Evolutionary conservation across 768 basidiomycete species (phyloP).

Genomic region (Kwoniella heveanensis): DNA sequence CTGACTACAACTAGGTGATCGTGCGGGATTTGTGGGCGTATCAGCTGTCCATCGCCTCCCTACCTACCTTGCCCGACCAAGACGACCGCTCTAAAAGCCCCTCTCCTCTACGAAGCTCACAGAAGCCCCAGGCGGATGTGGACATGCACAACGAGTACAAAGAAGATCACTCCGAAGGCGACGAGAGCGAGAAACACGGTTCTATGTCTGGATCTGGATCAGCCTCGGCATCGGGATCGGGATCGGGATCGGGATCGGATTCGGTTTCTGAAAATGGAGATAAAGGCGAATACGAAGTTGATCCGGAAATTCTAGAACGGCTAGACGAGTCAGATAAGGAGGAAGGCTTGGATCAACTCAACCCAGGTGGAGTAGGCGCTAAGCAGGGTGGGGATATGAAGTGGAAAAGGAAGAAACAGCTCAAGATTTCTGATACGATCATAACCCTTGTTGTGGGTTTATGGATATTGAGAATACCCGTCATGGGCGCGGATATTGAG

Average conservation of each 20-base stretch:
- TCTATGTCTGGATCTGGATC: too few relatives aligned
- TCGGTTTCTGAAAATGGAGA: neutral
- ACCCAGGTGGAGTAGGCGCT: neutral
- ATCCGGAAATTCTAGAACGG: constrained; percentile 34
- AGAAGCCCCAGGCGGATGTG: constrained; percentile 11
- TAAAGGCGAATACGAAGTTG: constrained; percentile 8
- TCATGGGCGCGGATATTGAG: constrained; percentile 73
- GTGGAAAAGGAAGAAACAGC: constrained; percentile 26
- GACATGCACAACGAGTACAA: constrained; percentile 33
- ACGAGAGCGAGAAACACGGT: constrained; percentile 21
- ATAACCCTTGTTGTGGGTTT: constrained; percentile 73
- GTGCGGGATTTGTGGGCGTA: constrained; percentile 54
- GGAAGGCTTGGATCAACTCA: constrained; percentile 7
- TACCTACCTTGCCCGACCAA: constrained; percentile 31
- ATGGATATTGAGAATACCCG: constrained; percentile 77
- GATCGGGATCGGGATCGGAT: constrained; percentile 13
- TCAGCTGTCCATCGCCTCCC: constrained; percentile 41
- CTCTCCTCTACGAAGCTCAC: neutral
- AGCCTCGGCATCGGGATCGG: neutral
- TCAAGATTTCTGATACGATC: constrained; percentile 62
- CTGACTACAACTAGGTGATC: constrained; percentile 50
- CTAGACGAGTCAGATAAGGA: constrained; percentile 22
- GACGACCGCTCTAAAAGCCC: neutral
- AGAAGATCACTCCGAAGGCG: constrained; percentile 31
- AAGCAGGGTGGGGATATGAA: constrained; percentile 6